Evolutionary conservation across 2,329 filamentous ascomycete genomes (phyloP), one percentile per base, ranked within the genome.

Genomic region (Coniella vitis): DNA sequence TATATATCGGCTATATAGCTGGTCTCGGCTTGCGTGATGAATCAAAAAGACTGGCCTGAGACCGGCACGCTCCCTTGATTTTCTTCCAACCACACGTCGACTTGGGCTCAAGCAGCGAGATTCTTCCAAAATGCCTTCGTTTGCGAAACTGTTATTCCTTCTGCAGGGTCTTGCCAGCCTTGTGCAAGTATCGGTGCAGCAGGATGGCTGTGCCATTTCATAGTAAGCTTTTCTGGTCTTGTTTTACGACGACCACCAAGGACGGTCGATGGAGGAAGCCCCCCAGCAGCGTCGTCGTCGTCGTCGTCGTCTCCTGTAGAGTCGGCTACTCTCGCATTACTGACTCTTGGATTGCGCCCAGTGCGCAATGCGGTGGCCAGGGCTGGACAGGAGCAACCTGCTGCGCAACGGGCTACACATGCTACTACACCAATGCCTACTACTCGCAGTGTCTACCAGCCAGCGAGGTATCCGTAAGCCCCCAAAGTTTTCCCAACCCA

Each of bases 391-490:
- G 43, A 14, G 17, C 43, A 14, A 45, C 43, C 14, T 29, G 21
- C 17, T 45, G 43, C 14, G 43, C 19, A 19, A 45, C 31, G 13
- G 31, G 31, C 17, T 45, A 37, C 19, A 25, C 43, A 22, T 45
- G 43, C 43, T 36, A 0, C 20, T 20, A 16, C 2, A 45, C 31
- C 17, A 45, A 45, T 19, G 9, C 34, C 12, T 45, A 45, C 43
- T 45, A 45, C 20, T 45, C 43, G 17, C 43, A 45, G 43, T 45
- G 43, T 29, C 5, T 40, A 10, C 38, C 38, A 10, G 22, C 38
- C 22, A 40, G 38, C 16, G 38, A 40, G 5, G 38, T 16, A 9
- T 40, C 22, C 16, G 38, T 40, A 21, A 22, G 38, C 16, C 12
- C 12, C 13, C 8, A n/a, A n/a, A n/a, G n/a, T n/a, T n/a, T n/a